phyloP scores from a whole-genome alignment of 495 filamentous ascomycete species.

The Penicillium samsonianum region DNA sequence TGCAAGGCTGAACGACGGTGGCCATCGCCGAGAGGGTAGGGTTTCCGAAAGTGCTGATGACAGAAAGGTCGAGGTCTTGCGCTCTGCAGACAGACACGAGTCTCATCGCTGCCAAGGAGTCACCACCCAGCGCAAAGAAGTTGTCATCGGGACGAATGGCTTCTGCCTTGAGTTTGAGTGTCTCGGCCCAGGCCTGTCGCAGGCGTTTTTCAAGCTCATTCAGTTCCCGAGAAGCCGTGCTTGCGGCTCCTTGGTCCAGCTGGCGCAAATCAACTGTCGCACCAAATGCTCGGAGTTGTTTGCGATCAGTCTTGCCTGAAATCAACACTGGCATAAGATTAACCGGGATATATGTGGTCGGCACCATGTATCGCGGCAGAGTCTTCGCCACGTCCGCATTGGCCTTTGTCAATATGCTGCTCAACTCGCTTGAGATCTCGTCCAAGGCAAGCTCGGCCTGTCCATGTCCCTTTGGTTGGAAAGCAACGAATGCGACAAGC shows the following conservation, averaged over 20 bases:
- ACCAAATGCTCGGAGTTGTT: conserved; percentile 37
- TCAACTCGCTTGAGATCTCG: conserved; percentile 24
- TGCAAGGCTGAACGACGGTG: conserved; percentile 18
- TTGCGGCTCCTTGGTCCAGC: conserved; percentile 22
- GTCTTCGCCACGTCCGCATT: conserved; percentile 33
- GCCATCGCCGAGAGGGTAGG: conserved; percentile 50
- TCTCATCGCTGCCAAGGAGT: conserved; percentile 62
- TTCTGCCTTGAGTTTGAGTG: conserved; percentile 39
- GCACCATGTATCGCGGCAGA: conserved; percentile 49
- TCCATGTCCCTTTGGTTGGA: conserved; percentile 24
- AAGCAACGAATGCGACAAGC: conserved; percentile 43
- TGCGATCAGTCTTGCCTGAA: conserved; percentile 50
- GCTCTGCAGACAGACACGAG: conserved; percentile 40
- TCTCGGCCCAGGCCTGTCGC: conserved; percentile 42
- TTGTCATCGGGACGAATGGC: conserved; percentile 40
- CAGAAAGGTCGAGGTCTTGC: conserved; percentile 37
- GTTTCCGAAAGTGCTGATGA: conserved; percentile 47
- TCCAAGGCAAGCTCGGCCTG: conserved; percentile 20
- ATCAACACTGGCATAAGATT: conserved; percentile 41
- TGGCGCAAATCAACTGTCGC: conserved; percentile 35
- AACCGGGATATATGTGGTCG: conserved; percentile 44
- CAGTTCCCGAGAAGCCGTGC: conserved; percentile 26
- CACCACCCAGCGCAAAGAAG: conserved; percentile 64
- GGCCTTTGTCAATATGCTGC: conserved; percentile 23
- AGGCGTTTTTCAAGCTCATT: conserved; percentile 42